Conservation (phyloP, 441 rosid genomes). For the Cnidoscolus chayamansa region DNA sequence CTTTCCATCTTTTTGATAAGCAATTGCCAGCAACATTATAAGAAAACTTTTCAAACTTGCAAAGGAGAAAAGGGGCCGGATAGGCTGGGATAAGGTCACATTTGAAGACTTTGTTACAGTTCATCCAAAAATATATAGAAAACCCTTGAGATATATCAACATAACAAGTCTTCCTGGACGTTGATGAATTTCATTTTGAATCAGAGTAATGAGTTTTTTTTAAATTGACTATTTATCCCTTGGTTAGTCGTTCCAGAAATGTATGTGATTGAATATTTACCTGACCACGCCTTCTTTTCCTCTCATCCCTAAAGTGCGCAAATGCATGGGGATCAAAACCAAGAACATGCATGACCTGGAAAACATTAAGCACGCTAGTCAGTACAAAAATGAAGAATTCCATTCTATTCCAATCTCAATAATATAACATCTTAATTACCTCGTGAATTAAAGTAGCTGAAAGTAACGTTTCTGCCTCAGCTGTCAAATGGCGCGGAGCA, state of each 20-base stretch:
- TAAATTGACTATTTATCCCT: no score
- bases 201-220: no score
- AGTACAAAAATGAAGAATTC: constrained; percentile 13
- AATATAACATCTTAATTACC: constrained; percentile 37
- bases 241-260: no score
- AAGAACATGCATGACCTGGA: constrained; percentile 97
- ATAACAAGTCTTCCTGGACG: neutral
- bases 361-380: constrained; percentile 14
- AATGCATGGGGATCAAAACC: constrained; percentile 99
- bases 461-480: constrained; percentile 92
- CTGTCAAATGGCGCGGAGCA: constrained; percentile 98
- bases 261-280: constrained; percentile 29
- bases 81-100: no score
- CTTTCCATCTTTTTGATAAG: no score
- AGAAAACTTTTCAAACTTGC: no score
- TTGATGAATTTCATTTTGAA: neutral
- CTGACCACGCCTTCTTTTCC: constrained; percentile 90
- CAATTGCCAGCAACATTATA: no score
- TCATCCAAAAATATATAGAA: no score
- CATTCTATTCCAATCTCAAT: constrained; percentile 11
- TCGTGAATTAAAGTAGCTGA: constrained; percentile 97
- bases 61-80: no score
- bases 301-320: constrained; percentile 96
- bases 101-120: no score
- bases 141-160: no score